Evolutionary conservation across 2,329 filamentous ascomycete species (phyloP).

Genomic region (Epichloe gansuensis): DNA sequence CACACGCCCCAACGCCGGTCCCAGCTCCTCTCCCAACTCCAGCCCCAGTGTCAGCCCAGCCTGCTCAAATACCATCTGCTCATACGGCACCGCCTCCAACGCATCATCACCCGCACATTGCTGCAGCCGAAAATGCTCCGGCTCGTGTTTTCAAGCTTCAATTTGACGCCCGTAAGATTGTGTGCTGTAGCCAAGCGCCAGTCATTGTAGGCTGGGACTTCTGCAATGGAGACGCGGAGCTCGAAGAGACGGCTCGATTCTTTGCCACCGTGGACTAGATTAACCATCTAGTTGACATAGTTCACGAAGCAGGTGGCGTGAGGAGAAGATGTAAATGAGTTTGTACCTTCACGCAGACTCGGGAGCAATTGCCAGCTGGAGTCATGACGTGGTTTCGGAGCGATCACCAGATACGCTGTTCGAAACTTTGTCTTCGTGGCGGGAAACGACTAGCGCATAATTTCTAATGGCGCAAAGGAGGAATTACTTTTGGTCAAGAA

Average conservation of each 20-base stretch:
- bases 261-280: conserved; percentile 48
- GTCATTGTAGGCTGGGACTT: conserved; percentile 98
- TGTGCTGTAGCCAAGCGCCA: conserved; percentile 86
- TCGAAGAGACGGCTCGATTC: conserved; percentile 66
- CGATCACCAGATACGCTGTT: background rate
- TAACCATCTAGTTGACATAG: background rate
- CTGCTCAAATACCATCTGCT: conserved; percentile 7
- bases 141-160: conserved; percentile 86
- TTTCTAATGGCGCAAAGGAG: background rate
- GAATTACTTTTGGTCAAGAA: background rate
- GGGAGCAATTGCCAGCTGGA: too few relatives aligned
- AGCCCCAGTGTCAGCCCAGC: conserved; percentile 10
- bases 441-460: background rate
- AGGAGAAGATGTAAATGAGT: background rate
- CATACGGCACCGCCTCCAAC: background rate
- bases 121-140: conserved; percentile 32
- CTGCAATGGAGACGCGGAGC: conserved; percentile 69
- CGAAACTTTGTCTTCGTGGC: background rate
- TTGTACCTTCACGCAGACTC: too few relatives aligned
- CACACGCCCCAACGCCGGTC: background rate
- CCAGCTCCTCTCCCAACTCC: background rate
- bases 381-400: background rate
- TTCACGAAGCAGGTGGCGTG: background rate
- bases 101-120: conserved; percentile 32
- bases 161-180: conserved; percentile 84